Base-by-base conservation (phyloP, 2,329 filamentous ascomycete species). In the Pseudogymnoascus sp. region DNA sequence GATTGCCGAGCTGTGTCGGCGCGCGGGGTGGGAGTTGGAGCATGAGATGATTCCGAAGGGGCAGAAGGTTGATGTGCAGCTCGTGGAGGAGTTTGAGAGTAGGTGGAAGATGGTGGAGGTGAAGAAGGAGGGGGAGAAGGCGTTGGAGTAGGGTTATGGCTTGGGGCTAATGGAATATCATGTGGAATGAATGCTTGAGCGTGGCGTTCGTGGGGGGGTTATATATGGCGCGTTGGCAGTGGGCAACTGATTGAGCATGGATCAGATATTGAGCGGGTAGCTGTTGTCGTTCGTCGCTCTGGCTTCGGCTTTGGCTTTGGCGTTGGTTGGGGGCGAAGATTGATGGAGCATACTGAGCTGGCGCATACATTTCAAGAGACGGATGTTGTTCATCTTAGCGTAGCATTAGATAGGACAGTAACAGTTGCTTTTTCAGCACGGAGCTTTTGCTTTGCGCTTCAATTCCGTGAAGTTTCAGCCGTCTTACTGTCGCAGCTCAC, bases 1-100 rank as follows among this genome's bases (percentile, higher is more conserved):
- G 7, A 89, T 97, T 12, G 83, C 88, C 0, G 93, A 97, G 77
- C 82, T 99, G 61, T 93, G 90, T 72, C 84, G 87, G 50, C 84
- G 90, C 11, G 86, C 90, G 1, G 89, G 88, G 2, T 97, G 94
- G 94, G 79, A 85, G 5, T 75, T 96, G 62, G 73, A 83, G 50
- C 92, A 97, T 71, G 87, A 91, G 67, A 96, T 96, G 69, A 83
- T 94, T 64, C 86, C 87, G n/a, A 75, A 80, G 7, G 78, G 82
- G 35, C 85, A 91, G 74, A 75, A 79, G 63, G 79, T 91, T 16
- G 77, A 84, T 23, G 80, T 91, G 14, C 71, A 73, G 64, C 67
- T 77, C 5, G 76, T 79, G 47, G 78, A 82, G 59, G 82, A 77
- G 16, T 79, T 75, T 65, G 63, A 65, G 23, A 80, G 78, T 64